These are phyloP conservation scores for Carex pumila DNA, from an alignment of 176 grass and related monocot species.

Conservation along the genomic window DNA sequence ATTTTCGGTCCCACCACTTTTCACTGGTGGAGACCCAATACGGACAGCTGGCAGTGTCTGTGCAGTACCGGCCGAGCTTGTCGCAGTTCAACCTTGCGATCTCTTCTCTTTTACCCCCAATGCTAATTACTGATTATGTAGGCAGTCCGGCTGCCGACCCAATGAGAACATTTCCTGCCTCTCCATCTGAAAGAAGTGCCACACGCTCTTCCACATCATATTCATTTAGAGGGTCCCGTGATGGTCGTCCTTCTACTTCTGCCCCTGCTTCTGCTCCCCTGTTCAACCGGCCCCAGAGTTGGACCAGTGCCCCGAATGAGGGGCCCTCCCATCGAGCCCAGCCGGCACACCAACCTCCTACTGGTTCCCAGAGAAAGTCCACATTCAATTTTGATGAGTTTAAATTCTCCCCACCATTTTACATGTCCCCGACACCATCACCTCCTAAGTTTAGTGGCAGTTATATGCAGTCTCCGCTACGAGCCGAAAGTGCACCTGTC, in stretches of 20 bases:
- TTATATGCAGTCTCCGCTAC: slow-evolving; percentile 42
- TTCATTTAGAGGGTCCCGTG: background rate
- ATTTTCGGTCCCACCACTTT: slow-evolving; percentile 45
- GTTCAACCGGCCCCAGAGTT: slow-evolving; percentile 34
- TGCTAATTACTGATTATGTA: slow-evolving; percentile 66
- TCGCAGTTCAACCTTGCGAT: slow-evolving; percentile 68
- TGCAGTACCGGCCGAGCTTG: slow-evolving; percentile 63
- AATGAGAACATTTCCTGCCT: slow-evolving; percentile 61
- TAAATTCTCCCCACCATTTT: slow-evolving; percentile 52
- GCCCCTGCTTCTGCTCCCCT: slow-evolving; percentile 20
- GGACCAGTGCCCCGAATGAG: background rate
- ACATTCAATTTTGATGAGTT: slow-evolving; percentile 29
- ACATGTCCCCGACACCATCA: slow-evolving; percentile 60
- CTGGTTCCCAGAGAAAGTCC: slow-evolving; percentile 11
- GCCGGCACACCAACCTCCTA: slow-evolving; percentile 35
- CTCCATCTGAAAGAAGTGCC: slow-evolving; percentile 39
- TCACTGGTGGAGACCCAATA: slow-evolving; percentile 62
- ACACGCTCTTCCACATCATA: background rate
- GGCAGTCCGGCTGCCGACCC: slow-evolving; percentile 67
- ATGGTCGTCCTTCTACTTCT: slow-evolving; percentile 8
- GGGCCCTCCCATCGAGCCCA: slow-evolving; percentile 55
- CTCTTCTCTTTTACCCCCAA: slow-evolving; percentile 47
- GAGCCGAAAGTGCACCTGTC: slow-evolving; percentile 42
- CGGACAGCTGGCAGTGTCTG: slow-evolving; percentile 62
- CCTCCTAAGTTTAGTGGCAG: slow-evolving; percentile 50